phyloP scores from a whole-genome alignment of 805 yeast genomes.

The Diddensiella transvaalensis region DNA sequence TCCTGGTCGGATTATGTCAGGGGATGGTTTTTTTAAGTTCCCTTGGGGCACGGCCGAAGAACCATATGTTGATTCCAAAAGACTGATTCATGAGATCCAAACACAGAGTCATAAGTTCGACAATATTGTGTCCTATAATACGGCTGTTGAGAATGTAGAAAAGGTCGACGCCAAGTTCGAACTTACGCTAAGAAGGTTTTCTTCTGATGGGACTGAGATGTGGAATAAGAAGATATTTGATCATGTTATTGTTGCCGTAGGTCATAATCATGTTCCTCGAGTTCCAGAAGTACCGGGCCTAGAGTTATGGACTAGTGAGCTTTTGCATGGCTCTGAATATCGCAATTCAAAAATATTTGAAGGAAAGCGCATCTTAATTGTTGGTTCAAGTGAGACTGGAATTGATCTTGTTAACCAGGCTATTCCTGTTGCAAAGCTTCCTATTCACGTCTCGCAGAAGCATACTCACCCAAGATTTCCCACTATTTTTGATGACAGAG shows the following conservation, averaged over 20 bases:
- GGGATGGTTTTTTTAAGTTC: conserved; percentile 4
- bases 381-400: conserved; percentile 13
- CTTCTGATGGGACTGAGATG: background rate
- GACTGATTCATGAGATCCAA: conserved; percentile 2
- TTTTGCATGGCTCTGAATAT: conserved; percentile 2
- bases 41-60: conserved; percentile 6
- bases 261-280: conserved; percentile 10
- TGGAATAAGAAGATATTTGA: conserved; percentile 5
- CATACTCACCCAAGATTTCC: conserved; percentile 5
- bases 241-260: conserved; percentile 7
- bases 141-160: conserved; percentile 4
- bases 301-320: conserved; percentile 3
- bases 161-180: conserved; percentile 3
- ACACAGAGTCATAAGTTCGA: background rate
- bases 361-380: conserved; percentile 9
- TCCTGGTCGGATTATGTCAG: conserved; percentile 9
- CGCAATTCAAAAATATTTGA: conserved; percentile 7
- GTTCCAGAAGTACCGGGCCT: conserved; percentile 11
- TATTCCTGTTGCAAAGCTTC: conserved; percentile 6
- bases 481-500: background rate
- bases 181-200: conserved; percentile 1
- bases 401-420: conserved; percentile 9
- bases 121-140: background rate
- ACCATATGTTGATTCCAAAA: conserved; percentile 1
- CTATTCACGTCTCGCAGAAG: conserved; percentile 8